These are phyloP conservation scores for Bombardia bombarda DNA, from an alignment of 495 filamentous ascomycete species.

Conservation along the genomic window DNA sequence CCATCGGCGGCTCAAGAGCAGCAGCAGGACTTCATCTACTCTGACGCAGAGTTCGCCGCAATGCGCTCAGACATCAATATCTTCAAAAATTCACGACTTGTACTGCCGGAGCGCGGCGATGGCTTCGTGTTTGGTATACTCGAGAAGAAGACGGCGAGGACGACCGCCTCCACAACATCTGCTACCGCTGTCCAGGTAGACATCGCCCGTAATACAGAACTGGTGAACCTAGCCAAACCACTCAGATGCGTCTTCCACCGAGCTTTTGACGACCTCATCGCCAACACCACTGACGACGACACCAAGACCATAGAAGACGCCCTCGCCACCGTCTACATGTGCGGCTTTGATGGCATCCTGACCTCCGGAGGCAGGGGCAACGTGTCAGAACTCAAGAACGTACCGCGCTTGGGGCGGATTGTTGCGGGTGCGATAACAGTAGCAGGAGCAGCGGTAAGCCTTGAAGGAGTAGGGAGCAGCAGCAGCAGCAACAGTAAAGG, in stretches of 20 bases:
- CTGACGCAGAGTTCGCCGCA: constrained; percentile 16
- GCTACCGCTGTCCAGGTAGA: constrained; percentile 26
- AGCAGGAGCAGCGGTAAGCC: background rate
- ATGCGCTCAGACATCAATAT: constrained; percentile 22
- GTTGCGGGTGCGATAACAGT: constrained; percentile 8
- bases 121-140: constrained; percentile 41
- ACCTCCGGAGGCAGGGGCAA: constrained; percentile 33
- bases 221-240: constrained; percentile 19
- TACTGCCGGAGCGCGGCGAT: constrained; percentile 25
- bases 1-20: no score
- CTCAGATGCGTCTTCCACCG: constrained; percentile 30
- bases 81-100: constrained; percentile 18
- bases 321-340: constrained; percentile 15
- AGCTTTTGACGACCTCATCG: constrained; percentile 33
- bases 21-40: constrained; percentile 33
- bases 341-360: constrained; percentile 30
- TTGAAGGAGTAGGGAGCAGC: background rate
- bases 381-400: constrained; percentile 16
- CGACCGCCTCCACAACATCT: no score
- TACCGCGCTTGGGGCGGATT: constrained; percentile 18
- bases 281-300: background rate
- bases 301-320: constrained; percentile 10
- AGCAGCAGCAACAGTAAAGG: background rate
- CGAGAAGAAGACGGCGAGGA: background rate
- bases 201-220: constrained; percentile 10